Evolutionary conservation across 2,329 filamentous ascomycete genomes (phyloP).

Genomic region (Periconia macrospinosa): DNA sequence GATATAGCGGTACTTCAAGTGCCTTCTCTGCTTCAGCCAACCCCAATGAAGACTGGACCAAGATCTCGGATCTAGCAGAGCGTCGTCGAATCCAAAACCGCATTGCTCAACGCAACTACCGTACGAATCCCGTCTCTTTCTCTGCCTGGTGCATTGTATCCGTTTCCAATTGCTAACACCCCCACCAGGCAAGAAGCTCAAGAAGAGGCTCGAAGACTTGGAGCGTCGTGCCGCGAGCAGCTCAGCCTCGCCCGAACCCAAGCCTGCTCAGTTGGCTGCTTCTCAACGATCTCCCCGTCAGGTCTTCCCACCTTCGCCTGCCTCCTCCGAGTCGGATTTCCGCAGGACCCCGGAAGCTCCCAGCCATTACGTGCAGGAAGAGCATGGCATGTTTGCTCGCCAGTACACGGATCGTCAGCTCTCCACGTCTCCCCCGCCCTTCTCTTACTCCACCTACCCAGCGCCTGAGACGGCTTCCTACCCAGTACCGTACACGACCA

Average conservation of each 20-base stretch:
- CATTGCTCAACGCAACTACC: conserved; percentile 96
- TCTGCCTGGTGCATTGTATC: conserved; percentile 6
- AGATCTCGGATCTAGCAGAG: conserved; percentile 96
- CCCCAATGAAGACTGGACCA: conserved; percentile 98
- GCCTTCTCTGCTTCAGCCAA: conserved; percentile 94
- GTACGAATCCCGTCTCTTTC: conserved; percentile 56
- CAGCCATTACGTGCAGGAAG: conserved; percentile 54
- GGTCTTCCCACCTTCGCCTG: conserved; percentile 37
- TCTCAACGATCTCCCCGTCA: conserved; percentile 39
- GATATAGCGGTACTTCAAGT: conserved; percentile 83
- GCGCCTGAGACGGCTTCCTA: conserved; percentile 67
- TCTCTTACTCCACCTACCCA: conserved; percentile 68
- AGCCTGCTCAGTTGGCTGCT: conserved; percentile 56
- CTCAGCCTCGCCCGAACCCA: conserved; percentile 61
- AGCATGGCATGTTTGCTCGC: conserved; percentile 62
- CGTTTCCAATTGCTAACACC: conserved; percentile 20
- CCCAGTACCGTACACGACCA: conserved; percentile 54
- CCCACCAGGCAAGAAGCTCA: conserved; percentile 79
- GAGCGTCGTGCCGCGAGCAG: conserved; percentile 74
- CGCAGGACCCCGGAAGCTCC: conserved; percentile 41
- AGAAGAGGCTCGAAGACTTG: conserved; percentile 83
- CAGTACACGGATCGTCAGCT: conserved; percentile 70
- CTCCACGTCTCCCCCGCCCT: conserved; percentile 72
- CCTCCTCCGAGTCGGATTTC: conserved; percentile 38
- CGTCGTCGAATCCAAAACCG: conserved; percentile 93